Evolutionary conservation across 2,329 filamentous ascomycete species (phyloP).

Genomic region (Simplicillium aogashimaense): DNA sequence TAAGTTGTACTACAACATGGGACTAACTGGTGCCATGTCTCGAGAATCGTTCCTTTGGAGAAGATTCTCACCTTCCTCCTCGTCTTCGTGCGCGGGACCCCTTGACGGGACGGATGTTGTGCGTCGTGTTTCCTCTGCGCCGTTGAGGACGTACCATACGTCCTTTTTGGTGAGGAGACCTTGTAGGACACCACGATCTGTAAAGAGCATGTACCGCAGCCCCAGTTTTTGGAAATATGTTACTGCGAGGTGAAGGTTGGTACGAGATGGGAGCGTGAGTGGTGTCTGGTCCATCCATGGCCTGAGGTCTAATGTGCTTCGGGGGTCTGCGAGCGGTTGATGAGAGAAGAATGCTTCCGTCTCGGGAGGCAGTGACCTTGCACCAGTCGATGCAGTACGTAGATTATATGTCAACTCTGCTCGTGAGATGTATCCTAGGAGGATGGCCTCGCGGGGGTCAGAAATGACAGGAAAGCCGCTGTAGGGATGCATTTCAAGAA

Average conservation of each 20-base stretch:
- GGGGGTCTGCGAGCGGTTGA: conserved; percentile 69
- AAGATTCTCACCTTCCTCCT: conserved; percentile 3
- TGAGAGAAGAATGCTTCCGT: conserved; percentile 80
- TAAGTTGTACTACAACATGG: not conserved
- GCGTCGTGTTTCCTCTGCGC: conserved; percentile 52
- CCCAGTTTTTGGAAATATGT: conserved; percentile 93
- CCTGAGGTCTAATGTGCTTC: conserved; percentile 71
- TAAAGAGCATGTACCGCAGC: conserved; percentile 80
- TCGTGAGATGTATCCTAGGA: conserved; percentile 90
- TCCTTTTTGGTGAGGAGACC: conserved; percentile 96
- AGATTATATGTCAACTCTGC: conserved; percentile 79
- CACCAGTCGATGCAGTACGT: conserved; percentile 40
- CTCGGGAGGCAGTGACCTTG: conserved; percentile 53
- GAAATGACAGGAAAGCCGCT: conserved; percentile 88
- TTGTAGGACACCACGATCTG: conserved; percentile 69
- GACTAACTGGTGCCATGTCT: not conserved
- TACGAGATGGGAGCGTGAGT: conserved; percentile 72
- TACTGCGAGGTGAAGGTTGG: conserved; percentile 73
- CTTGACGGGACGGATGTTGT: conserved; percentile 17
- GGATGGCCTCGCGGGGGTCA: conserved; percentile 63
- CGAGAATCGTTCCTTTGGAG: conserved; percentile 2
- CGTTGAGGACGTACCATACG: conserved; percentile 86
- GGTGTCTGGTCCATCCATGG: conserved; percentile 99
- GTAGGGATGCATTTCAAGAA: conserved; percentile 67
- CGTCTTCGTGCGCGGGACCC: not conserved